phyloP scores from a whole-genome alignment of 1,284 basidiomycete genomes.

The Leccinum subrobustum region DNA sequence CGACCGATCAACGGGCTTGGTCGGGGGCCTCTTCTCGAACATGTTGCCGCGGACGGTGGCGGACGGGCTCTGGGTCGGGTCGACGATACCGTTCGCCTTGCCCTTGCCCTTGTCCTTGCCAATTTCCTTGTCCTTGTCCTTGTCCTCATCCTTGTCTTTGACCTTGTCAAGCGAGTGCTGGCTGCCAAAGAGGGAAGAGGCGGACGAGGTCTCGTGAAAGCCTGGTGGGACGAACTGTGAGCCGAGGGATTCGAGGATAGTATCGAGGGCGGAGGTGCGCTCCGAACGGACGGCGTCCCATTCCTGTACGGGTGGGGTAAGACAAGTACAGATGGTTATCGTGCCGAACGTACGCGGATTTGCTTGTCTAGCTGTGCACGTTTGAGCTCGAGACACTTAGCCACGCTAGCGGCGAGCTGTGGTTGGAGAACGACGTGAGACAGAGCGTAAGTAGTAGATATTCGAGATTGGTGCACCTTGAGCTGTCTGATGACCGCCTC shows the following conservation, averaged over 20 bases:
- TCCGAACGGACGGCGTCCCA: conserved; percentile 65
- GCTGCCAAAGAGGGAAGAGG: conserved; percentile 73
- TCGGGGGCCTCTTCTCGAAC: conserved; percentile 29
- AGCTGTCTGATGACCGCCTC: conserved; percentile 73
- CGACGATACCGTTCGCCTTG: conserved; percentile 26
- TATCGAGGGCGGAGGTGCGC: conserved; percentile 60
- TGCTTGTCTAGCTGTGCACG: conserved; percentile 55
- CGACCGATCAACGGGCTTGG: conserved; percentile 44
- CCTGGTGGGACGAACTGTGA: conserved; percentile 70
- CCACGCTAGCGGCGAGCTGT: conserved; percentile 68
- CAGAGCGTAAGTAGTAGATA: neutral
- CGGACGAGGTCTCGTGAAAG: conserved; percentile 64
- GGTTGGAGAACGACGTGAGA: neutral
- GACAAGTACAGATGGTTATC: neutral
- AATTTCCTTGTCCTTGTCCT: neutral
- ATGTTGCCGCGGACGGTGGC: conserved; percentile 43
- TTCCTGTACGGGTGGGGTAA: conserved; percentile 46
- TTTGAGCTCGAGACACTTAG: conserved; percentile 71
- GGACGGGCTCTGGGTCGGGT: conserved; percentile 41
- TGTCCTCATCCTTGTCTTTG: neutral
- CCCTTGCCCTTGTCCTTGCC: neutral
- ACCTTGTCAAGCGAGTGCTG: conserved; percentile 55
- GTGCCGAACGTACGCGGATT: conserved; percentile 50
- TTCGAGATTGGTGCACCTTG: conserved; percentile 44
- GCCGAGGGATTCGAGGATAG: conserved; percentile 67